Conservation (phyloP, 1,284 basidiomycete genomes). For the Ustilago nuda region DNA sequence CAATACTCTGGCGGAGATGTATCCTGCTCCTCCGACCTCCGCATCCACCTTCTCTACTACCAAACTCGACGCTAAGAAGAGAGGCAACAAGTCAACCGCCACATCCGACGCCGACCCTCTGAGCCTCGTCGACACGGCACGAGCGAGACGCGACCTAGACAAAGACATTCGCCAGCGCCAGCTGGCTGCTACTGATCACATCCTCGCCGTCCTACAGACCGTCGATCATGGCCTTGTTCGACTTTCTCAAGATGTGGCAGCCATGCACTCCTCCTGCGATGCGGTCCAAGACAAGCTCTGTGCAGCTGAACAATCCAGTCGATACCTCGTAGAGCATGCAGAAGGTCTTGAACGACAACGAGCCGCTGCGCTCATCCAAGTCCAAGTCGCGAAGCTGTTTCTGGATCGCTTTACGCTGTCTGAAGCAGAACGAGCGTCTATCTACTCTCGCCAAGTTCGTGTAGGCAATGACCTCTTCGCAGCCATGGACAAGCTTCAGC, state of each 20-base stretch:
- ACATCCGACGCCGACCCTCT: neutral
- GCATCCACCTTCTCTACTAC: neutral
- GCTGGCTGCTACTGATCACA: slow-evolving; percentile 81
- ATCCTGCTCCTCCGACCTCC: slow-evolving; percentile 14
- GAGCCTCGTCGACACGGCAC: slow-evolving; percentile 66
- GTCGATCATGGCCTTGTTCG: slow-evolving; percentile 77
- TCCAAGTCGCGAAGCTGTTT: slow-evolving; percentile 82
- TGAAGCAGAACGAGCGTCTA: slow-evolving; percentile 78
- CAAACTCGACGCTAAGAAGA: neutral
- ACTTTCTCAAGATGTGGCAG: slow-evolving; percentile 30
- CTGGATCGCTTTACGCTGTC: slow-evolving; percentile 85
- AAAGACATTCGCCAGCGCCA: slow-evolving; percentile 85
- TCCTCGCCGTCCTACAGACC: slow-evolving; percentile 83
- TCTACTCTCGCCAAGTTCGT: slow-evolving; percentile 82
- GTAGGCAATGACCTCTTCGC: slow-evolving; percentile 81
- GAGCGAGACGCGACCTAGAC: slow-evolving; percentile 81
- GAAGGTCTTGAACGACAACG: slow-evolving; percentile 41
- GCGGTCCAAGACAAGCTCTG: slow-evolving; percentile 28
- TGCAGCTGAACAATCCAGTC: slow-evolving; percentile 30
- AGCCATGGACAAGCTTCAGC: slow-evolving; percentile 86
- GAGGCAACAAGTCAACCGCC: neutral
- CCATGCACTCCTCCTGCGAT: slow-evolving; percentile 45
- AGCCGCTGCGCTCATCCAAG: slow-evolving; percentile 60
- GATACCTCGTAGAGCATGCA: slow-evolving; percentile 51
- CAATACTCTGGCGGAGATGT: slow-evolving; percentile 40